These are phyloP conservation scores for Batkoa obscura DNA, from an alignment of 371 early-diverging fungal species.

Conservation along the genomic window DNA sequence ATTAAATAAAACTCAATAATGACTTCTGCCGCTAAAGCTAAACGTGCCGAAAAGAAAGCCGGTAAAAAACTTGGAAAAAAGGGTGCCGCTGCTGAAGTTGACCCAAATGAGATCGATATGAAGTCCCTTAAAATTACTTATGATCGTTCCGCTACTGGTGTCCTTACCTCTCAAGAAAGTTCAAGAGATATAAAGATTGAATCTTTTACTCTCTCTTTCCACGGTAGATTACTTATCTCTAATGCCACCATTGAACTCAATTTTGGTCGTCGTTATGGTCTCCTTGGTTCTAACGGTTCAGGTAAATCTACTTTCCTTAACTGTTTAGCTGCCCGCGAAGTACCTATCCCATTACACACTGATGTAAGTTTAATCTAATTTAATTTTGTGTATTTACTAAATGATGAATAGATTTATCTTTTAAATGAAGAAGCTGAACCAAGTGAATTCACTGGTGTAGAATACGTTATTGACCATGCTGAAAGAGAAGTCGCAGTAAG, in stretches of 20 bases:
- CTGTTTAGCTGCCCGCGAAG: constrained; percentile 83
- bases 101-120: constrained; percentile 13
- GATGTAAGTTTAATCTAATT: constrained; percentile 37
- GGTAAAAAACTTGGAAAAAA: constrained; percentile 21
- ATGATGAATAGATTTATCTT: constrained; percentile 48
- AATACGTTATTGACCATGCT: constrained; percentile 79
- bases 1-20: too few relatives aligned
- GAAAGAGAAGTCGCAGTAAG: constrained; percentile 48
- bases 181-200: constrained; percentile 94
- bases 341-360: constrained; percentile 90
- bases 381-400: neutral
- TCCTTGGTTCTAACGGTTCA: constrained; percentile 93
- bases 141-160: constrained; percentile 75
- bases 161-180: constrained; percentile 76
- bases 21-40: constrained; percentile 57
- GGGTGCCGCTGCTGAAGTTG: constrained; percentile 16
- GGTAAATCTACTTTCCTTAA: constrained; percentile 97
- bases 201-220: constrained; percentile 80
- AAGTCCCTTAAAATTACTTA: constrained; percentile 2
- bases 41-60: constrained; percentile 61
- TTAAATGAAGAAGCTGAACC: constrained; percentile 91
- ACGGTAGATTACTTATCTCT: constrained; percentile 77
- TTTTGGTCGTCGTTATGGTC: constrained; percentile 92
- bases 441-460: constrained; percentile 73
- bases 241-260: constrained; percentile 93